Evolutionary conservation across 805 yeast genomes (phyloP).

Genomic region (Wickerhamomyces alni): DNA sequence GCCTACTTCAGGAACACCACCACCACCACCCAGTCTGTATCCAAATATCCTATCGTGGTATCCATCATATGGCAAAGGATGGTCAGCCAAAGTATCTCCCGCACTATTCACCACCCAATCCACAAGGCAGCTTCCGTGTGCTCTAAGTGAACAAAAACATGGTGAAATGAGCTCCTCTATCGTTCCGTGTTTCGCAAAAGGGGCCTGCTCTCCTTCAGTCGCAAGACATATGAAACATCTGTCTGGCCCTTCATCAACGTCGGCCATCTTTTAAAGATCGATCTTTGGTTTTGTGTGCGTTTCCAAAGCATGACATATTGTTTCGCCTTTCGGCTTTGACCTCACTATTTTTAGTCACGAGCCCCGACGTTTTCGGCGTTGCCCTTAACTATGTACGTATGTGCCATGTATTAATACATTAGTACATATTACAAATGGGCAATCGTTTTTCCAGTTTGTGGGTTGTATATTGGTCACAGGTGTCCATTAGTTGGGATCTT

Average conservation of each 20-base stretch:
- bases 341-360: too few species aligned
- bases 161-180: conserved; percentile 29
- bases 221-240: conserved; percentile 3
- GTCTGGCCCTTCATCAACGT: conserved; percentile 29
- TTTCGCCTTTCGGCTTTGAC: too few species aligned
- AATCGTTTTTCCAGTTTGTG: too few species aligned
- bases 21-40: background rate
- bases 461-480: too few species aligned
- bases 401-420: too few species aligned
- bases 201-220: background rate
- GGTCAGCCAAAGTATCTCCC: background rate
- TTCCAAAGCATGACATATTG: too few species aligned
- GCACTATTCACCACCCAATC: conserved; percentile 27
- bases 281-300: conserved; percentile 35
- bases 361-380: too few species aligned
- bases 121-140: conserved; percentile 28
- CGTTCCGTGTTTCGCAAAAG: conserved; percentile 12
- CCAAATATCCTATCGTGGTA: too few species aligned
- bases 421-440: too few species aligned
- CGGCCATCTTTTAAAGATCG: conserved; percentile 28
- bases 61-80: too few species aligned
- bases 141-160: conserved; percentile 28
- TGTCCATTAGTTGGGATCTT: too few species aligned
- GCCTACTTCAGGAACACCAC: background rate
- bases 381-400: too few species aligned